Percentiles rank a stretch among this genome's conserved stretches.
Evolutionary conservation across 257 asterid genomes (phyloP).

Genomic region (Solanum etuberosum): DNA sequence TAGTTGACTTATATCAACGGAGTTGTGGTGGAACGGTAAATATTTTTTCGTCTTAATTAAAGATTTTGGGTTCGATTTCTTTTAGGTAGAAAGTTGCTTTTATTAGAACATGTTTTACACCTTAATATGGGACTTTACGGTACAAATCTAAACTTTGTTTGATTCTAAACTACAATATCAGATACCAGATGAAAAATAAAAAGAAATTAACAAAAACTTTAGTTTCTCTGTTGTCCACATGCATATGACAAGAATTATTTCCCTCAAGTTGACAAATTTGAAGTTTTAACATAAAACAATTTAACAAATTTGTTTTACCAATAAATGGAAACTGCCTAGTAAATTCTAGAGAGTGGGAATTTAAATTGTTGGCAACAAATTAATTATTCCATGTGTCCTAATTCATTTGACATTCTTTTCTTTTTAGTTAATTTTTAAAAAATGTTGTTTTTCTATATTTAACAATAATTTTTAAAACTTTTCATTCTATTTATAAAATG

Average conservation of each 20-base stretch:
- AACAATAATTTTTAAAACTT: not conserved
- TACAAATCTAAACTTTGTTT: too few relatives aligned
- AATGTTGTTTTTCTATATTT: not conserved
- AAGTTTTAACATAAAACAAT: not conserved
- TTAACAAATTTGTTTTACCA: not conserved
- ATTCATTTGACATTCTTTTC: fast-evolving
- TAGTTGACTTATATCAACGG: not conserved
- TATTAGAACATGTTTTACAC: fast-evolving
- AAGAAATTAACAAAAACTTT: too few relatives aligned
- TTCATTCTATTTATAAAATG: not conserved
- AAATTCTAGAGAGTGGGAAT: not conserved
- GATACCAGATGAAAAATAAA: too few relatives aligned
- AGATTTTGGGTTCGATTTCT: fast-evolving
- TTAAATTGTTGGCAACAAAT: not conserved
- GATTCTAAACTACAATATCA: too few relatives aligned
- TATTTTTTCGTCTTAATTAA: too few relatives aligned
- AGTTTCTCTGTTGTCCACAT: not conserved
- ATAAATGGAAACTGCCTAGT: not conserved
- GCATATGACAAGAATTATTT: not conserved
- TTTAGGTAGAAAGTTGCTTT: fast-evolving
- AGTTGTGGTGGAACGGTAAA: too few relatives aligned
- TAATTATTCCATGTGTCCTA: not conserved
- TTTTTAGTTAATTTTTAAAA: not conserved
- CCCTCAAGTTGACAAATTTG: not conserved
- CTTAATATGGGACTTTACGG: fast-evolving